Conservation (phyloP, 1,139 yeast genomes). For the Saccharomyces hybrid region DNA sequence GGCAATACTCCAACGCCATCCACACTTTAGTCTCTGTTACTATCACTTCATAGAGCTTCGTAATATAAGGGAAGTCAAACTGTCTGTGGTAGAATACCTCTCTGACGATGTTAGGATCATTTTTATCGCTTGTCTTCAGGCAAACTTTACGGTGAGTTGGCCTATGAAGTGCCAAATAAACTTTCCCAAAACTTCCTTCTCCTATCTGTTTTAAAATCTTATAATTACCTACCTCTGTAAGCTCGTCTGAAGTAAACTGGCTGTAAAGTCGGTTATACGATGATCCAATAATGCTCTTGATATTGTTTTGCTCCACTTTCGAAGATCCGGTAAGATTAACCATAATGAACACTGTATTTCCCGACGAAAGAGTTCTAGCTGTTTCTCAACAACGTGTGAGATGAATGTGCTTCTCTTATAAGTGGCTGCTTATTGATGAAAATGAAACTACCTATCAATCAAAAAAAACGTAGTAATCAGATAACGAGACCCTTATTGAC, state of each 20-base stretch:
- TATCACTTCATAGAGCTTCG: conserved; percentile 77
- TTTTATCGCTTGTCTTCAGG: conserved; percentile 72
- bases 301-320: conserved; percentile 26
- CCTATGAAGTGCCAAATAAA: conserved; percentile 72
- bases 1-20: conserved; percentile 85
- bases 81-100: conserved; percentile 87
- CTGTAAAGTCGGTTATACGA: conserved; percentile 57
- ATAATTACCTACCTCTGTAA: conserved; percentile 71
- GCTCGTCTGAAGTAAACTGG: conserved; percentile 45
- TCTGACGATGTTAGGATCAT: conserved; percentile 82
- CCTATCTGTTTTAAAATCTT: conserved; percentile 65
- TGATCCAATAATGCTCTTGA: conserved; percentile 41
- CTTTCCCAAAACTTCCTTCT: conserved; percentile 88
- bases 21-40: conserved; percentile 74
- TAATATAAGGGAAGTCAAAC: conserved; percentile 75
- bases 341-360: background rate
- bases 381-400: background rate
- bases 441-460: background rate
- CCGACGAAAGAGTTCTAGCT: background rate
- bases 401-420: background rate
- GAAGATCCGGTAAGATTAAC: conserved; percentile 6
- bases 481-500: background rate
- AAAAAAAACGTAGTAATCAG: background rate
- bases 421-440: background rate
- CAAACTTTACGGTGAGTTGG: conserved; percentile 73